phyloP scores from a whole-genome alignment of 2,329 filamentous ascomycete genomes.

The Talaromyces sp. region DNA sequence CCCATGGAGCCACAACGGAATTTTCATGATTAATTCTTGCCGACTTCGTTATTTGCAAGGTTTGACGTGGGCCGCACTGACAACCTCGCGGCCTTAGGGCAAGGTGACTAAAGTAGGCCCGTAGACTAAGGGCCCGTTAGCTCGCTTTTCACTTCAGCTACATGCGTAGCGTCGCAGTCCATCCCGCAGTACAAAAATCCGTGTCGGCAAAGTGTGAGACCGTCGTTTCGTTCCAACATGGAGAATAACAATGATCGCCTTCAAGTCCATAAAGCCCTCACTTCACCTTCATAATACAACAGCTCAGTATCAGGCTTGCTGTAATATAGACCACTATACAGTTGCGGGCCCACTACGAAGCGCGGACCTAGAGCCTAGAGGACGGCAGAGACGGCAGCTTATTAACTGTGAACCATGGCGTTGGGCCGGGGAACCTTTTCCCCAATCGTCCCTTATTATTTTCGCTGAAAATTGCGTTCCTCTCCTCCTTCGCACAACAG shows the following conservation, averaged over 20 bases:
- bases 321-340: neutral
- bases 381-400: constrained; percentile 17
- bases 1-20: neutral
- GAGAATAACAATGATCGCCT: neutral
- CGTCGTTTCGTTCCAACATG: neutral
- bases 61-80: constrained; percentile 7
- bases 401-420: constrained; percentile 21
- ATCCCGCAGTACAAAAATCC: neutral
- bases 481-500: constrained; percentile 15
- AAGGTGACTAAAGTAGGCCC: constrained; percentile 12
- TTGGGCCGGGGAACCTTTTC: constrained; percentile 21
- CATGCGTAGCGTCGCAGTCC: constrained; percentile 1
- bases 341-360: constrained; percentile 1
- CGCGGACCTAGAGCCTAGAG: neutral
- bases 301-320: neutral
- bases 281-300: neutral
- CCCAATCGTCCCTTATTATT: constrained; percentile 1
- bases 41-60: neutral
- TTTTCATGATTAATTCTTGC: neutral
- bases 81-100: constrained; percentile 7
- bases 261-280: neutral
- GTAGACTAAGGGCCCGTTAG: constrained; percentile 11
- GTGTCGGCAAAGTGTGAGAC: neutral
- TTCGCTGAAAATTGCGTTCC: neutral
- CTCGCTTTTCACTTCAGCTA: constrained; percentile 15